Conservation (phyloP, 2,329 filamentous ascomycete genomes). For the Penicillium frequentans region DNA sequence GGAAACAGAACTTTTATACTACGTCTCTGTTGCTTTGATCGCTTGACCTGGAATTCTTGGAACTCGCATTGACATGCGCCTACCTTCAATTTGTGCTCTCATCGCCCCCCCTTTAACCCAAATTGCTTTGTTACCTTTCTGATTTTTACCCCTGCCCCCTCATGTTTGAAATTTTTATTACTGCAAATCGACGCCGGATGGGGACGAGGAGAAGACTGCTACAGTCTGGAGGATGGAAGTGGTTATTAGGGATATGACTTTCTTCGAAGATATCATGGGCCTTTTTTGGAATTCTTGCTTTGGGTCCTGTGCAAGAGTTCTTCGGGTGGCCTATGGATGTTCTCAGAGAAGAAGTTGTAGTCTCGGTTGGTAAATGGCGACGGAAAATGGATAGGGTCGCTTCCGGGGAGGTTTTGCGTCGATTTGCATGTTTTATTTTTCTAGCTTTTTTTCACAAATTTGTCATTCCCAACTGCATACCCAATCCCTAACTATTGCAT, state of each 20-base stretch:
- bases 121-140: conserved; percentile 12
- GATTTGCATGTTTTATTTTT: conserved; percentile 26
- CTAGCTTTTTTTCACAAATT: conserved; percentile 4
- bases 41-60: conserved; percentile 16
- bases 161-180: conserved; percentile 6
- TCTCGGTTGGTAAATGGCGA: conserved; percentile 36
- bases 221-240: conserved; percentile 16
- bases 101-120: conserved; percentile 8
- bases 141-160: conserved; percentile 4
- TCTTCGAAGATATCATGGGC: conserved; percentile 15
- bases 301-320: conserved; percentile 3
- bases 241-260: conserved; percentile 15
- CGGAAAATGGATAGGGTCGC: conserved; percentile 48
- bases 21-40: conserved; percentile 20
- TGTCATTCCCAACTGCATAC: conserved; percentile 8
- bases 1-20: conserved; percentile 14
- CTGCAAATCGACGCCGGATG: conserved; percentile 29
- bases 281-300: conserved; percentile 13
- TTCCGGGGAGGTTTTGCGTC: conserved; percentile 48
- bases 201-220: conserved; percentile 30
- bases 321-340: not conserved
- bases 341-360: conserved; percentile 6
- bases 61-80: conserved; percentile 16
- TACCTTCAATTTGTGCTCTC: conserved; percentile 5
- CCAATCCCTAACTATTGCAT: not conserved